Percentiles rank a stretch among this genome's conserved stretches.
phyloP scores from a whole-genome alignment of 2,329 filamentous ascomycete genomes.

The Sporothrix inflata region DNA sequence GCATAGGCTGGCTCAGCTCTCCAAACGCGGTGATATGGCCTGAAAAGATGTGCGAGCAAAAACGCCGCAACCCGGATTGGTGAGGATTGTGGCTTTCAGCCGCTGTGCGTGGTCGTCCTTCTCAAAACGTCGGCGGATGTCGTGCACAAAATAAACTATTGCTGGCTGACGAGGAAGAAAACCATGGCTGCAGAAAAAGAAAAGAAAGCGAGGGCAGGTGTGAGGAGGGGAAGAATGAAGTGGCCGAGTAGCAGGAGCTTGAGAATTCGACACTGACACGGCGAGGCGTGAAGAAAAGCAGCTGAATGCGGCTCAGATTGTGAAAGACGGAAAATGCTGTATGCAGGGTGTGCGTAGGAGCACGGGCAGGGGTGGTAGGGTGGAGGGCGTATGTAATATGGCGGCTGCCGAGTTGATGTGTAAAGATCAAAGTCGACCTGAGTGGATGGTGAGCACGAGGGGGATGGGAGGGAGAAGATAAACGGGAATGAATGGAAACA shows the following conservation, averaged over 20 bases:
- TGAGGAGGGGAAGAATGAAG: neutral
- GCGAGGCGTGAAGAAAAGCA: neutral
- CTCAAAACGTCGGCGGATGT: neutral
- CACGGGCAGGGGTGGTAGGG: neutral
- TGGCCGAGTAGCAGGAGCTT: neutral
- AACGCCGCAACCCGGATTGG: neutral
- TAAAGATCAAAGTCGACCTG: neutral
- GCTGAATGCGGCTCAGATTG: neutral
- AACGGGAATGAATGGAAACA: neutral
- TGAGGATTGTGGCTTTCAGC: neutral
- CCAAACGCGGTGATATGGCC: neutral
- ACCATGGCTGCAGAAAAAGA: constrained; percentile 2
- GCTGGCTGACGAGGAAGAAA: neutral
- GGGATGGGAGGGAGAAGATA: neutral
- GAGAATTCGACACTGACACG: neutral
- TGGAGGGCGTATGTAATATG: constrained; percentile 19
- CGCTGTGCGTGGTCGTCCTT: neutral
- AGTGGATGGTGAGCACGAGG: constrained; percentile 7
- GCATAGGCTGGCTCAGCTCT: neutral
- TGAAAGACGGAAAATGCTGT: neutral
- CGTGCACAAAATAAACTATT: neutral
- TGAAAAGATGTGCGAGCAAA: neutral
- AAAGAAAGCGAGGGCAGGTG: neutral
- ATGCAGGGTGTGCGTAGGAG: constrained; percentile 3
- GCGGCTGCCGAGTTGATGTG: neutral